These are phyloP conservation scores for Eucalyptus coolabah DNA, from an alignment of 345 rosid genomes.

Conservation along the genomic window DNA sequence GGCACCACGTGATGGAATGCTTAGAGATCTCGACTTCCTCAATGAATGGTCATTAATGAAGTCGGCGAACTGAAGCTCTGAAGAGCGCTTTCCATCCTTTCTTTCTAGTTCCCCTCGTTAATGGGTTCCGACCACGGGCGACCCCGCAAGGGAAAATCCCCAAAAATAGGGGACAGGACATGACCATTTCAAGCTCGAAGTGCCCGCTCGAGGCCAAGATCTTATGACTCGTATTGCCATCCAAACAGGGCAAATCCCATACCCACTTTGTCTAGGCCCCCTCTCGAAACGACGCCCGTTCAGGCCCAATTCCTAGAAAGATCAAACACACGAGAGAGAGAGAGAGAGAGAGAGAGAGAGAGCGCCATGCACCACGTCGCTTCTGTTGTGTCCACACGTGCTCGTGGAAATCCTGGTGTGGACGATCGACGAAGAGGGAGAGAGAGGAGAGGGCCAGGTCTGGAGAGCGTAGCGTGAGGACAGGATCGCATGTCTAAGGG, in stretches of 20 bases:
- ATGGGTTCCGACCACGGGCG: neutral
- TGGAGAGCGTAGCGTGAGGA: neutral
- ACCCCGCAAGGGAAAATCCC: neutral
- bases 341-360: neutral
- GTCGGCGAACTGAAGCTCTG: neutral
- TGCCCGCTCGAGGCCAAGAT: neutral
- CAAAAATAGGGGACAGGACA: fast-evolving
- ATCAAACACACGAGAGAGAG: neutral
- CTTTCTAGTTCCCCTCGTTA: neutral
- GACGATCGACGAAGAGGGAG: neutral
- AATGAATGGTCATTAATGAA: neutral
- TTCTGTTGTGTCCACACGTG: neutral
- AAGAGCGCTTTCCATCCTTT: neutral
- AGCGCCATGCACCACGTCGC: neutral
- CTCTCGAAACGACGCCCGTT: neutral
- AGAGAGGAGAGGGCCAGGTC: neutral
- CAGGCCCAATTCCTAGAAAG: neutral
- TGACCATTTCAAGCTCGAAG: neutral
- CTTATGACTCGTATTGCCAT: neutral
- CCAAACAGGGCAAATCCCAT: neutral
- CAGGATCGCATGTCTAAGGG: neutral
- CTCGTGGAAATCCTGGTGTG: neutral
- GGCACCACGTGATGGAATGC: neutral
- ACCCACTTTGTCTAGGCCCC: neutral
- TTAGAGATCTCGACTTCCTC: neutral